Conservation (phyloP, 257 asterid species). For the Ophiorrhiza pumila region DNA sequence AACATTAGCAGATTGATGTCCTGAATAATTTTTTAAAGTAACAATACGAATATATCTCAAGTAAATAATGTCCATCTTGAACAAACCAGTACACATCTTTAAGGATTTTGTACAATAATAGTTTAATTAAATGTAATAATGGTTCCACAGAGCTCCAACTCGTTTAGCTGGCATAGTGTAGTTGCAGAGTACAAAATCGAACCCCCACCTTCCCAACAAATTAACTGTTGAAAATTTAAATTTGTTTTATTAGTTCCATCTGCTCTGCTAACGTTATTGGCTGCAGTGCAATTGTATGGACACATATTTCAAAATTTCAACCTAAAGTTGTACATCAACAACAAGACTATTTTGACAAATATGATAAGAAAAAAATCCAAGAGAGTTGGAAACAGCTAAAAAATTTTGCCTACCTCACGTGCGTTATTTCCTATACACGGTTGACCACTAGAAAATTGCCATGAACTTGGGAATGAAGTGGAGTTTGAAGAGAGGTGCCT, state of each 20-base stretch:
- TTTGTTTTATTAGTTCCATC: not conserved
- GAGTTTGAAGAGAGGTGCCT: slow-evolving; percentile 87
- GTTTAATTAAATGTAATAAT: not conserved
- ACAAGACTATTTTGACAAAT: not conserved
- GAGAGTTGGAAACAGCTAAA: not conserved
- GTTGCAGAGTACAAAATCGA: not conserved
- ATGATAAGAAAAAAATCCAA: not conserved
- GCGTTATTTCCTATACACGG: slow-evolving; percentile 72
- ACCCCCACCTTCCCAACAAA: not conserved
- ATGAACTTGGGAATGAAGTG: slow-evolving; percentile 56
- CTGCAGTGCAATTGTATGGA: not conserved
- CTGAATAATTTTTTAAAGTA: not conserved
- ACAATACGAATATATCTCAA: too few species aligned
- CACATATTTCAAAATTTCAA: not conserved
- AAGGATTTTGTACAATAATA: not conserved
- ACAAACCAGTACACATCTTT: not conserved
- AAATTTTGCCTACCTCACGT: slow-evolving; percentile 50
- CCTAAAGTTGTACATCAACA: not conserved
- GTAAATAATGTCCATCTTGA: not conserved
- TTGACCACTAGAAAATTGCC: slow-evolving; percentile 51
- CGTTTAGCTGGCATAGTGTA: not conserved
- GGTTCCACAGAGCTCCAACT: not conserved
- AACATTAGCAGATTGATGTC: not conserved
- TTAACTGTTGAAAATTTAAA: not conserved
- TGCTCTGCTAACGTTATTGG: not conserved